phyloP scores from a whole-genome alignment of 306 rosid genomes.

The Boehmeria nivea region DNA sequence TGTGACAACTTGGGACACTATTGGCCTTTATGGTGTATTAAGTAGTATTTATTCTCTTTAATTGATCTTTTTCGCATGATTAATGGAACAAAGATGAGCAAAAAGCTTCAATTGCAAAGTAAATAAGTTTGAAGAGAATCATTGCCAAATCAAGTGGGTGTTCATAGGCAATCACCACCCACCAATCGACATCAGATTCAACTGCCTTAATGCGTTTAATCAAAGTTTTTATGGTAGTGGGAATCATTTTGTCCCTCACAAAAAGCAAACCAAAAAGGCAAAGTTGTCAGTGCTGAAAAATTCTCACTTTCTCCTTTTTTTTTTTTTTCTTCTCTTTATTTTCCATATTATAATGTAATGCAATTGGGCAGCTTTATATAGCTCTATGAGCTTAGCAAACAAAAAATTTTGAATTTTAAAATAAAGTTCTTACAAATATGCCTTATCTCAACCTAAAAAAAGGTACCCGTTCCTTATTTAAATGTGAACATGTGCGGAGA shows the following conservation, averaged over 20 bases:
- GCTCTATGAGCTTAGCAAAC: no score
- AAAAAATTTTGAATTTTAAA: no score
- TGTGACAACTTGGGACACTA: no score
- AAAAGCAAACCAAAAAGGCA: slow-evolving; percentile 16
- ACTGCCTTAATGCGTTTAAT: background rate
- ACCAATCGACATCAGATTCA: slow-evolving; percentile 3
- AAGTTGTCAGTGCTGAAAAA: slow-evolving; percentile 3
- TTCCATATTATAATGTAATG: no score
- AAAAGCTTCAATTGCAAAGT: slow-evolving; percentile 16
- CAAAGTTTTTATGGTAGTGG: slow-evolving; percentile 17
- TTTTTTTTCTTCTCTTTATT: no score
- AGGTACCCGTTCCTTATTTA: no score
- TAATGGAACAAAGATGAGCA: slow-evolving; percentile 2
- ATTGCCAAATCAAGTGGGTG: slow-evolving; percentile 14
- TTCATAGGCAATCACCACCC: background rate
- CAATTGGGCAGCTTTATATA: no score
- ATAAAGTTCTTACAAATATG: background rate
- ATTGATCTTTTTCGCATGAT: background rate
- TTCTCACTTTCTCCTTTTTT: no score
- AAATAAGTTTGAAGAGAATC: background rate
- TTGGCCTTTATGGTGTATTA: no score
- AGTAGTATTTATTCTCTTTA: no score
- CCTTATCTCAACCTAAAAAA: background rate
- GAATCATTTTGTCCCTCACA: slow-evolving; percentile 20
- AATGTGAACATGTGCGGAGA: no score